Percentiles rank a stretch among this genome's conserved stretches.
These are phyloP conservation scores for Erodium moschatum DNA, from an alignment of 441 rosid species.

Conservation along the genomic window DNA sequence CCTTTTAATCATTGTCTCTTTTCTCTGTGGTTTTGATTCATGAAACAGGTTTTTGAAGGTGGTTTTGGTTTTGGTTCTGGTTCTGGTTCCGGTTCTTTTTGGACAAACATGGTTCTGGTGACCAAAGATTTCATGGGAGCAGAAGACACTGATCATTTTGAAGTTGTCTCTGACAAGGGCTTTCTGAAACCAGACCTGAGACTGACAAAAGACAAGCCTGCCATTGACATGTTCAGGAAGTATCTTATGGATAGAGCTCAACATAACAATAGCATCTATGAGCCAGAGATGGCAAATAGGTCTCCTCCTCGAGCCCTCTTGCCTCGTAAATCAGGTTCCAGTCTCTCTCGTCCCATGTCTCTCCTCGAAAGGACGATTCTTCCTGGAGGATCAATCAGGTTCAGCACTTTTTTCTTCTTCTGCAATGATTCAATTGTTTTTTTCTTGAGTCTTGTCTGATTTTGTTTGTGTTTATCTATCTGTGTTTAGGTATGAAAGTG, in stretches of 20 bases:
- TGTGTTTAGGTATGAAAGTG: slow-evolving; percentile 3
- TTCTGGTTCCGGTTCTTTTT: neutral
- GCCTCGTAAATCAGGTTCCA: slow-evolving; percentile 4
- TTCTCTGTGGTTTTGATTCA: neutral
- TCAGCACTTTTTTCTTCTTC: neutral
- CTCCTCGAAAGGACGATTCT: slow-evolving; percentile 23
- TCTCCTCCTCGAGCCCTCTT: slow-evolving; percentile 14
- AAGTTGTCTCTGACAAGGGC: neutral
- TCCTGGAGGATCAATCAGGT: slow-evolving; percentile 22
- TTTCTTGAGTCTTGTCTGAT: too few relatives aligned
- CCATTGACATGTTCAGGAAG: slow-evolving; percentile 21
- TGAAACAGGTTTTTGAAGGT: neutral
- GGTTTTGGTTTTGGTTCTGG: neutral
- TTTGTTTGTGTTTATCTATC: neutral
- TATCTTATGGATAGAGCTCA: slow-evolving; percentile 19
- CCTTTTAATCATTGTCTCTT: neutral
- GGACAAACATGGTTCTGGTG: neutral
- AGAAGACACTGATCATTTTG: neutral
- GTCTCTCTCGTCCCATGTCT: slow-evolving; percentile 19
- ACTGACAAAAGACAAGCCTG: slow-evolving; percentile 13
- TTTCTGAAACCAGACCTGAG: neutral
- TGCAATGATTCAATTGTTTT: neutral
- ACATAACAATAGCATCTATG: slow-evolving; percentile 13
- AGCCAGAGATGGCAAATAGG: slow-evolving; percentile 10
- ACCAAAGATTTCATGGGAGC: neutral